A percentile compares a stretch with the other conserved stretches of the same genome.
Conservation (phyloP, 78 protist species). For the Dictyostelium purpureum region DNA sequence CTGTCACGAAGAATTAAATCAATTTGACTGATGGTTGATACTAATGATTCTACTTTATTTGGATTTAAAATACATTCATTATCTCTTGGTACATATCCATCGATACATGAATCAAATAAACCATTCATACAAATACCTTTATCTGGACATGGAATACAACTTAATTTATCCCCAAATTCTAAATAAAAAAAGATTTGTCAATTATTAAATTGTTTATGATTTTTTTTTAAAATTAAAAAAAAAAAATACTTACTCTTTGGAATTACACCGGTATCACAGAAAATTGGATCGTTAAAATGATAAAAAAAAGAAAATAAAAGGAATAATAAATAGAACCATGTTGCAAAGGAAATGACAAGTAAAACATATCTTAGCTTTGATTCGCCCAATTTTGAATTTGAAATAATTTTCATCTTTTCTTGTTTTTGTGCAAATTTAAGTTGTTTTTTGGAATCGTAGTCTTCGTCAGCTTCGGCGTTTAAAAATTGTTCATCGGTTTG, state of each 20-base stretch:
- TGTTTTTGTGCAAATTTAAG: neutral
- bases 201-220: neutral
- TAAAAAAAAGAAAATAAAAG: neutral
- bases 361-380: neutral
- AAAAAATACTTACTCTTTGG: conserved; percentile 12
- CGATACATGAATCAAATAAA: neutral
- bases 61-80: conserved; percentile 39
- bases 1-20: conserved; percentile 16
- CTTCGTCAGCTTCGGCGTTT: neutral
- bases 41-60: conserved; percentile 3
- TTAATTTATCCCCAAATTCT: neutral
- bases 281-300: conserved; percentile 6
- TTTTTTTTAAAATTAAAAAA: neutral
- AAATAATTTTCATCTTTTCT: neutral
- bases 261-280: conserved; percentile 34
- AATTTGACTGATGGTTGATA: neutral
- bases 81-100: conserved; percentile 22
- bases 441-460: neutral
- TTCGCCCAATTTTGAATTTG: neutral
- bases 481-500: neutral
- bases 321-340: conserved; percentile 6
- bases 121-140: conserved; percentile 38
- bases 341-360: neutral
- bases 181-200: neutral
- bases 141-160: conserved; percentile 42